phyloP scores from a whole-genome alignment of 2,329 filamentous ascomycete genomes.

The Fusarium transvaalense region DNA sequence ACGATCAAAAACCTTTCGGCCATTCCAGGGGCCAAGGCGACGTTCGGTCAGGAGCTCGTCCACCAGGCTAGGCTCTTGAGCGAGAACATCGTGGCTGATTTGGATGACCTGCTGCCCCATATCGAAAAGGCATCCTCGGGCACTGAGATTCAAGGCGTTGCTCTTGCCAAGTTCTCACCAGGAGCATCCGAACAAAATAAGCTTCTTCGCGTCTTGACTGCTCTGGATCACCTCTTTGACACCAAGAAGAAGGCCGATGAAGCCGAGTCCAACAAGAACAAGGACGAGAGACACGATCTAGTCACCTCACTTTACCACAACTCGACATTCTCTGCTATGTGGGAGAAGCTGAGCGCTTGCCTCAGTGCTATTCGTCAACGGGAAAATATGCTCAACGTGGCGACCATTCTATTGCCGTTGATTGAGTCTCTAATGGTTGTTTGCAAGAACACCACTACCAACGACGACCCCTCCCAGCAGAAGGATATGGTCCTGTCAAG shows the following conservation, averaged over 20 bases:
- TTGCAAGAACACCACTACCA: slow-evolving; percentile 94
- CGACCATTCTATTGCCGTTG: slow-evolving; percentile 91
- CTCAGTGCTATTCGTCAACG: slow-evolving; percentile 88
- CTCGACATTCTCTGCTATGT: slow-evolving; percentile 88
- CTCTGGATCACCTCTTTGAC: slow-evolving; percentile 95
- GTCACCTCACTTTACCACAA: slow-evolving; percentile 91
- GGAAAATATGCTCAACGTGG: slow-evolving; percentile 96
- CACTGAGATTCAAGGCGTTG: slow-evolving; percentile 94
- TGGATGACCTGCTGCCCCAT: slow-evolving; percentile 86
- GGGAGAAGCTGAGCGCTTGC: slow-evolving; percentile 92
- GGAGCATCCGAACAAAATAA: slow-evolving; percentile 97
- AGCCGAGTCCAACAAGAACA: slow-evolving; percentile 63
- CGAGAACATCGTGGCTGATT: slow-evolving; percentile 84
- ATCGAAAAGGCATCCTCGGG: slow-evolving; percentile 88
- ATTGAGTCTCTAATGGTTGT: slow-evolving; percentile 99
- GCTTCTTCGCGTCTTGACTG: slow-evolving; percentile 89
- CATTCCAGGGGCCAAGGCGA: slow-evolving; percentile 88
- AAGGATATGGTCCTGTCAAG: slow-evolving; percentile 82
- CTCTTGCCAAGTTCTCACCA: slow-evolving; percentile 94
- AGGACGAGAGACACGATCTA: slow-evolving; percentile 81
- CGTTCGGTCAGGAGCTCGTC: slow-evolving; percentile 94
- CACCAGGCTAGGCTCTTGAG: slow-evolving; percentile 87
- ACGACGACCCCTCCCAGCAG: slow-evolving; percentile 70
- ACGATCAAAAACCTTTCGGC: slow-evolving; percentile 98
- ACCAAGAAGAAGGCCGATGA: slow-evolving; percentile 74